Evolutionary conservation across 1,139 yeast genomes (phyloP), one percentile per base, ranked within the genome.

Genomic region (Candida mesenterica): DNA sequence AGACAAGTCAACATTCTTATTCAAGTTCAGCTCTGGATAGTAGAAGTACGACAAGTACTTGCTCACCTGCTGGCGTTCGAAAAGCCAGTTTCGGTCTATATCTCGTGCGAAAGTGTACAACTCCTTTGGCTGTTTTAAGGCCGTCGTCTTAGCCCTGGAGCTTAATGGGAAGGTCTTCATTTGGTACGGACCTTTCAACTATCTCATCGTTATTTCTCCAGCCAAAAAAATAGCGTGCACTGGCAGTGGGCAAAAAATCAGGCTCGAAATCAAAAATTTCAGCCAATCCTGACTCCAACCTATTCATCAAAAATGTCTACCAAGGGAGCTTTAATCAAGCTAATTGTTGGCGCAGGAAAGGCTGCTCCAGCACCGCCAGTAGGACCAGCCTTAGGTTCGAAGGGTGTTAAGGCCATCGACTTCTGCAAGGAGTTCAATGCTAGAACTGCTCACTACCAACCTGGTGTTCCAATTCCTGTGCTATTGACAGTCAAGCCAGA

Each of bases 361-460:
- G 99, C 99, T 0, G 94, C 97, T 1, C 98, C 99, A 28, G 84
- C 96, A 1, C 99, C 99, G 24, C 99, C 99, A 5, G 97, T 92
- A 15, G 98, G 99, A 46, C 99, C 99, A 26, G 98, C 98, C 0
- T 71, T 92, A 38, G 99, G 98, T 47, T 92, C 98, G 41, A 90
- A 92, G 60, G 99, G 98, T 68, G 96, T 92, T 39, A 94, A 94
- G 61, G 97, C 98, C 45, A 94, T 92, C 53, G 98, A 94, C 61
- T 92, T 92, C 56, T 92, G 98, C 69, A 94, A 92, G 63, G 97
- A 92, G 61, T 94, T 94, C 70, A 92, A 94, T 59, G 98, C 98
- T 29, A 80, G 96, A 62, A 89, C 97, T 10, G 95, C 96, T 12
- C 80, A 81, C 50, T 82, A 76, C 54, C 75, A 75, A 39, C 89